phyloP scores from a whole-genome alignment of 2,329 filamentous ascomycete species.

The Fusarium tuaranense region DNA sequence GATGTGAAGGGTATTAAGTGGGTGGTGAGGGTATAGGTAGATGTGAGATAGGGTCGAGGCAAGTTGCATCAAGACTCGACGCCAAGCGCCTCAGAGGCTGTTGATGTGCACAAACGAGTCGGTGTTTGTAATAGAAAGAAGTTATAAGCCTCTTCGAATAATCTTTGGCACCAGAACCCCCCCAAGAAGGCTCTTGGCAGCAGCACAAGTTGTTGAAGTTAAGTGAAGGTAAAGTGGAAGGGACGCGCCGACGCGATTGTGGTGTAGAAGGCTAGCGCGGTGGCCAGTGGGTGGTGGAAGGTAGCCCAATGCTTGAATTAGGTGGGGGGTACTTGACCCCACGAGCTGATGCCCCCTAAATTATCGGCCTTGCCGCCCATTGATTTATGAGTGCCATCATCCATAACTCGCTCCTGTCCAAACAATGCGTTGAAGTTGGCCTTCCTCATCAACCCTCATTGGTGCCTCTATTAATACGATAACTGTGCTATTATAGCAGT shows the following conservation, averaged over 20 bases:
- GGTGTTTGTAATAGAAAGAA: not conserved
- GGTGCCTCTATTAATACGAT: no score
- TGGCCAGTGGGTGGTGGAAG: not conserved
- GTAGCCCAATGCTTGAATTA: slow-evolving; percentile 17
- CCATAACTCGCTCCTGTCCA: not conserved
- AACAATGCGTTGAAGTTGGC: not conserved
- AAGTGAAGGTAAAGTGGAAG: slow-evolving; percentile 10
- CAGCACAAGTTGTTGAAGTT: not conserved
- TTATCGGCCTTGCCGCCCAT: not conserved
- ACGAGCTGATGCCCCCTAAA: no score
- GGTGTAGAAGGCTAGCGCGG: not conserved
- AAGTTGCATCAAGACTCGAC: not conserved
- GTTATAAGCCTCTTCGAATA: not conserved
- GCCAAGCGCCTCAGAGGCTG: not conserved
- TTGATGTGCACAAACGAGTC: no score
- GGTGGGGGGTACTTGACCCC: slow-evolving; percentile 19
- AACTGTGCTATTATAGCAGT: not conserved
- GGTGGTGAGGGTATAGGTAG: not conserved
- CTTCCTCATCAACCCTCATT: no score
- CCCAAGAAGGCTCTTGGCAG: not conserved
- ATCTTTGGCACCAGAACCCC: not conserved
- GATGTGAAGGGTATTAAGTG: not conserved
- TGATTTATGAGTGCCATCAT: not conserved
- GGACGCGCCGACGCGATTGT: slow-evolving; percentile 39
- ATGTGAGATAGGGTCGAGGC: not conserved